A percentile compares a stretch with the other conserved stretches of the same genome.
Conservation (phyloP, 805 yeast species). For the Candida sonorensis region DNA sequence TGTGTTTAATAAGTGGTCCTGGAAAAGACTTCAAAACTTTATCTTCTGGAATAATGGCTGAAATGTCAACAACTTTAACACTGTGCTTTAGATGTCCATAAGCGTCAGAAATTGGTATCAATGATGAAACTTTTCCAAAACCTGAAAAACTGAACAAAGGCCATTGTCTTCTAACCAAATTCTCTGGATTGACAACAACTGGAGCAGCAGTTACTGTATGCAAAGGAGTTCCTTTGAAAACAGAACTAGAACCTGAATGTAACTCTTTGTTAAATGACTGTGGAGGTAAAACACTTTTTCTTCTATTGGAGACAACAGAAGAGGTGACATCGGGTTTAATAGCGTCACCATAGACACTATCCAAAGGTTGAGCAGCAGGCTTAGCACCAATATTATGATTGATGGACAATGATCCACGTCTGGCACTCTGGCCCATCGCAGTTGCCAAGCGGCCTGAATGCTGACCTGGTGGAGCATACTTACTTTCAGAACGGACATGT, state of each 20-base stretch:
- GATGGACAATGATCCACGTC: too few species aligned
- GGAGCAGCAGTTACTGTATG: constrained; percentile 27
- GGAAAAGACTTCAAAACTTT: constrained; percentile 55
- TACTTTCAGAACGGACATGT: constrained; percentile 5
- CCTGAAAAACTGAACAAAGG: constrained; percentile 69
- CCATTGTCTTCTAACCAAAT: constrained; percentile 55
- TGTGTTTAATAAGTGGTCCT: constrained; percentile 56
- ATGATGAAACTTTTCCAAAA: constrained; percentile 36
- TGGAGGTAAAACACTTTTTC: constrained; percentile 15
- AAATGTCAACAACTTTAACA: constrained; percentile 31
- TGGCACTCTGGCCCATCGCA: too few species aligned
- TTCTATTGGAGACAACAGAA: constrained; percentile 5
- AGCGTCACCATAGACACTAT: constrained; percentile 15
- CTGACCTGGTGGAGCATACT: constrained; percentile 12
- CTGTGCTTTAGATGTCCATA: constrained; percentile 25
- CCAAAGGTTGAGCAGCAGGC: constrained; percentile 8
- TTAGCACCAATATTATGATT: too few species aligned
- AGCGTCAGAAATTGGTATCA: constrained; percentile 36
- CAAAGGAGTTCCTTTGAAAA: constrained; percentile 1
- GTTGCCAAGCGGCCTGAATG: too few species aligned
- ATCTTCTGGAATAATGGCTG: constrained; percentile 30
- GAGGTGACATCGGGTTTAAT: constrained; percentile 12
- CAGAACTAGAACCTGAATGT: too few species aligned
- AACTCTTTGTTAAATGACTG: too few species aligned
- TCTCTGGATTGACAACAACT: constrained; percentile 43